Base-by-base conservation (phyloP, 805 yeast species). In the Starmerella bacillaris region DNA sequence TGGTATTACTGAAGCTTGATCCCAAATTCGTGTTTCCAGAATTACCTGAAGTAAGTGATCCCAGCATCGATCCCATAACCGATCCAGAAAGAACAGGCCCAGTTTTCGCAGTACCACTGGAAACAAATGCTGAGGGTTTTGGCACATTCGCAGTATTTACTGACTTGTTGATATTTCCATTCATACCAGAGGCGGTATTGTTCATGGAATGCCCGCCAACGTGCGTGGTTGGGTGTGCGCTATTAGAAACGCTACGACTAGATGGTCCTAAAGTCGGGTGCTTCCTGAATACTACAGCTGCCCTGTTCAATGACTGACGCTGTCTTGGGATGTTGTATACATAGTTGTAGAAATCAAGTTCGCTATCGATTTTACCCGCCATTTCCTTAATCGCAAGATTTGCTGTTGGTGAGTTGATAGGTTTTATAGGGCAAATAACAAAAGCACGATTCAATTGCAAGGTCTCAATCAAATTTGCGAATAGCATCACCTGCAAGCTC, bases 391-490 rank as follows among this genome's bases (percentile, higher is more conserved):
- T 74, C 4, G 94, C 74, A n/a, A 58, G 55, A 30, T 67, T 60
- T 20, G 65, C 61, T 1, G 53, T 51, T 5, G 55, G 46, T 28
- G 55, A 46, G 37, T 49, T 45, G n/a, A 51, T 53, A n/a, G 62
- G 61, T 36, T 63, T 60, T 33, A 86, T 58, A 2, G 96, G 96
- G 32, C 77, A 61, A 4, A 89, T 65, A 40, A 78, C 71, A 27
- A 83, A 77, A 19, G 95, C 96, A 15, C 78, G 66, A 49, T 84
- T 83, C 59, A 89, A 67, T 14, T 79, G 66, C 37, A 78, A 64
- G 16, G 80, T 78, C 57, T 86, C 96, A 35, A 74, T 70, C 65
- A 80, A 77, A 21, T 86, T 78, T 3, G 95, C 75, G 54, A 76
- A 86, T 51, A 83, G 82, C 48, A 79, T 86, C 37, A 89, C 61